Percentiles rank a stretch among this genome's conserved stretches.
Conservation (phyloP, 2,329 filamentous ascomycete species). For the Talaromyces sp. region DNA sequence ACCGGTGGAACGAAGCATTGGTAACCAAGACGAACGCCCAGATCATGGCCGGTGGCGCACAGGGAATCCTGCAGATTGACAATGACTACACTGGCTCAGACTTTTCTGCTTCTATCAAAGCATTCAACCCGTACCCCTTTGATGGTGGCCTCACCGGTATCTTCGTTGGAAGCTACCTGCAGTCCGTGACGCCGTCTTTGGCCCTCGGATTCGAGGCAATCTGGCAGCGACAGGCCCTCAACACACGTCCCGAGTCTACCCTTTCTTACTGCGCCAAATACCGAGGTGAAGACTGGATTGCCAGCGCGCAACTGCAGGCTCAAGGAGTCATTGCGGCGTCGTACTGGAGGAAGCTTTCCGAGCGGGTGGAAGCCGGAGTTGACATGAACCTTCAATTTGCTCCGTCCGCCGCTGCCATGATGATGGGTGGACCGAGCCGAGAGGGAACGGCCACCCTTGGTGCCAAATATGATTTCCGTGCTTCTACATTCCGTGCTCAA, state of each 20-base stretch:
- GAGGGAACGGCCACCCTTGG: constrained; percentile 89
- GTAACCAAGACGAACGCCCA: constrained; percentile 86
- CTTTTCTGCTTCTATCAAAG: constrained; percentile 89
- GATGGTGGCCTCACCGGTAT: constrained; percentile 93
- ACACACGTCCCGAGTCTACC: constrained; percentile 82
- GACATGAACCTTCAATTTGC: constrained; percentile 86
- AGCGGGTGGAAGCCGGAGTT: constrained; percentile 93
- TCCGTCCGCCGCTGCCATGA: constrained; percentile 57
- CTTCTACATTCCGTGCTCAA: constrained; percentile 92
- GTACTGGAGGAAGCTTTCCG: constrained; percentile 89
- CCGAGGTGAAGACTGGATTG: constrained; percentile 88
- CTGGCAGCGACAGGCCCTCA: constrained; percentile 82
- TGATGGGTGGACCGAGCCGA: constrained; percentile 75
- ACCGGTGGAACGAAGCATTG: constrained; percentile 74
- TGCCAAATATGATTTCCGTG: constrained; percentile 96
- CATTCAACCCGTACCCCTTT: constrained; percentile 89
- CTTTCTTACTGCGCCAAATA: constrained; percentile 89
- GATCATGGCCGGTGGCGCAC: constrained; percentile 69
- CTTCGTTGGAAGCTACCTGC: constrained; percentile 91
- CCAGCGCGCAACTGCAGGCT: constrained; percentile 81
- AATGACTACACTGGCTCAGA: constrained; percentile 92
- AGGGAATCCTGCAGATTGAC: constrained; percentile 89
- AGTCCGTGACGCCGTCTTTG: constrained; percentile 82
- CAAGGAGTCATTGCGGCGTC: constrained; percentile 84
- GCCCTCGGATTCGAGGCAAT: constrained; percentile 87